Evolutionary conservation across 2,329 filamentous ascomycete species (phyloP).

Genomic region (Esteya vermicola): DNA sequence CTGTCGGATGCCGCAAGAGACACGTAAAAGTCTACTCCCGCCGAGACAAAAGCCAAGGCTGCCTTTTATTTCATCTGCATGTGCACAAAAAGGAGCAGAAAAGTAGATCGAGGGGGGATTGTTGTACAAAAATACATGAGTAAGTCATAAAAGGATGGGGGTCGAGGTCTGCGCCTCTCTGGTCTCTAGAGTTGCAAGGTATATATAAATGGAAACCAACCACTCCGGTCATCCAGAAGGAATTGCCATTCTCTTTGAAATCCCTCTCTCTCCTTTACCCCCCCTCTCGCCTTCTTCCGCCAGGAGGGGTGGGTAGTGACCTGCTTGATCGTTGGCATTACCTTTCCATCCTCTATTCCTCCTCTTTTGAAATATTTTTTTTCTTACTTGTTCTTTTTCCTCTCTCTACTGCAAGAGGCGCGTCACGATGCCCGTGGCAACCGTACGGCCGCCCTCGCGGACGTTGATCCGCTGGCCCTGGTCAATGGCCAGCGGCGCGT

Average conservation of each 20-base stretch:
- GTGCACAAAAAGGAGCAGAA: conserved; percentile 13
- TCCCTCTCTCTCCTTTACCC: too few species aligned
- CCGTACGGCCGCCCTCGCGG: conserved; percentile 86
- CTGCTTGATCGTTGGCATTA: too few species aligned
- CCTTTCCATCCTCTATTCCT: conserved; percentile 3
- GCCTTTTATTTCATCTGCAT: conserved; percentile 13
- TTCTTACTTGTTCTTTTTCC: background rate
- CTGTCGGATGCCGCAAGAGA: too few species aligned
- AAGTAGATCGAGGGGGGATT: conserved; percentile 7
- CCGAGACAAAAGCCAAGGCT: too few species aligned
- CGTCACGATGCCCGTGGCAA: conserved; percentile 72
- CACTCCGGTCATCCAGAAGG: too few species aligned
- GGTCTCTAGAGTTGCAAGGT: too few species aligned
- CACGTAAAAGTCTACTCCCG: too few species aligned
- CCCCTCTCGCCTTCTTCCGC: too few species aligned
- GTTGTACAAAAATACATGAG: background rate
- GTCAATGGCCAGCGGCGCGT: conserved; percentile 78
- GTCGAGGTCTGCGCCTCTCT: too few species aligned
- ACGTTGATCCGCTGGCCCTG: conserved; percentile 94
- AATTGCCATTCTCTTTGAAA: too few species aligned
- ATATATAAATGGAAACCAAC: too few species aligned
- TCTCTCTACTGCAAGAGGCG: conserved; percentile 48
- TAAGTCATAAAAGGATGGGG: background rate
- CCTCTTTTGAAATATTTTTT: background rate
- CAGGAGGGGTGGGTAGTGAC: too few species aligned